phyloP scores from a whole-genome alignment of 371 early-diverging fungal genomes.

The Ecytonucleospora hepatopenaei region DNA sequence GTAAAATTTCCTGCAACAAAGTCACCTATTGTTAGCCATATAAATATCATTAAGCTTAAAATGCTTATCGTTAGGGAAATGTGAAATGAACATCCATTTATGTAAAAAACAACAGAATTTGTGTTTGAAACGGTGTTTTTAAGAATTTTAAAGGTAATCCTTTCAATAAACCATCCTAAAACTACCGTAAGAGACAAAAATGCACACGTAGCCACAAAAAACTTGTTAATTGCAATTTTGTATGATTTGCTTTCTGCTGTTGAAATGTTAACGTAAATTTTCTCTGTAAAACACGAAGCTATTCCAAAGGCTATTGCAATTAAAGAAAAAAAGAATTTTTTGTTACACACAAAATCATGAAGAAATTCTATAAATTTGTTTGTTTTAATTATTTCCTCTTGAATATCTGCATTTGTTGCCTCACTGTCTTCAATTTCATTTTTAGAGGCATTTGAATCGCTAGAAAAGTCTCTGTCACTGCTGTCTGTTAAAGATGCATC shows the following conservation, averaged over 20 bases:
- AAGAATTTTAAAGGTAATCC: conserved; percentile 6
- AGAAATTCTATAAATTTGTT: neutral
- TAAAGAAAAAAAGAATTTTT: neutral
- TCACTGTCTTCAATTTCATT: too few species aligned
- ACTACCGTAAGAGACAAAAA: neutral
- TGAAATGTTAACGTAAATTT: neutral
- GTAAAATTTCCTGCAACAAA: conserved; percentile 9
- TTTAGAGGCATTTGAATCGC: too few species aligned
- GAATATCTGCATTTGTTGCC: neutral
- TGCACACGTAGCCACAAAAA: neutral
- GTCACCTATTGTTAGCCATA: conserved; percentile 1
- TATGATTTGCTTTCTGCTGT: neutral
- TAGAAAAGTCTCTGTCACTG: too few species aligned
- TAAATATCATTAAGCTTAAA: neutral
- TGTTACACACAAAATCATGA: neutral
- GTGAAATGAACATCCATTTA: conserved; percentile 31
- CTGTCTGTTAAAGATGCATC: too few species aligned
- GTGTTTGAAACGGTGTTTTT: conserved; percentile 10
- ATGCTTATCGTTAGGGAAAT: conserved; percentile 19
- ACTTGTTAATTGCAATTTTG: neutral
- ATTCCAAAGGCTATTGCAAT: neutral
- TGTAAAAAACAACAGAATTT: conserved; percentile 32
- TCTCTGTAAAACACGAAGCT: neutral
- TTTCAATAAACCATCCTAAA: conserved; percentile 1
- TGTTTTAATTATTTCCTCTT: neutral